Base-by-base conservation (phyloP, 2,329 filamentous ascomycete species). In the Ophiostoma quercus region DNA sequence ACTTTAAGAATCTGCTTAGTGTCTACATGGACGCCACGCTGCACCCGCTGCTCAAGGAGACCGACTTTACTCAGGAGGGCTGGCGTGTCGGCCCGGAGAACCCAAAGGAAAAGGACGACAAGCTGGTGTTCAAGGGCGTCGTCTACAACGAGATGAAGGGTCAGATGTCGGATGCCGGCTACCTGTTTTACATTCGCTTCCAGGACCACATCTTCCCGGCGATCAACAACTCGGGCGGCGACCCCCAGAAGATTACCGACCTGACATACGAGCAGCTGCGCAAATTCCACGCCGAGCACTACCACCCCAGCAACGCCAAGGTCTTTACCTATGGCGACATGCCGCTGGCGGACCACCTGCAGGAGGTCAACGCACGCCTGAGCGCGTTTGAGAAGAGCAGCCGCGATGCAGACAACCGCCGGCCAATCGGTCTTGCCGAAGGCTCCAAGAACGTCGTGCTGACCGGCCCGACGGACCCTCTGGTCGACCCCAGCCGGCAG, bases 71-170 rank as follows among this genome's bases (percentile, higher is more conserved):
- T 11, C 95, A 99, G 79, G 95, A 99, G 80, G 95, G 95, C 67
- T 99, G 95, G 95, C 88, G 95, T 67, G 88, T 99, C 73, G 95
- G 95, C 0, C 95, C 95, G 0, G 93, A 97, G 80, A 95, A 98
- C 77, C 92, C 90, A 1, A 82, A 86, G 67, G 74, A 85, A 72
- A 84, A 88, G 70, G 86, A 88, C 76, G 87, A 88, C 78, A 88
- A 87, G 73, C 81, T 96, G 57, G 92, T 97, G 0, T 98, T 98
- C 84, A 98, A 98, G 81, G 94, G 94, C 34, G 95, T 98, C 1
- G 94, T 98, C 0, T 98, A 98, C 82, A 99, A 99, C 76, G 95
- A 99, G 82, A 99, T 99, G 95, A 99, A 99, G 81, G 95, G 95
- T 0, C 94, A 97, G 77, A 96, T 98, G 89, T 98, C 95, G 1